phyloP scores from a whole-genome alignment of 2,329 filamentous ascomycete genomes.

The Penicillium aurantiogriseum region DNA sequence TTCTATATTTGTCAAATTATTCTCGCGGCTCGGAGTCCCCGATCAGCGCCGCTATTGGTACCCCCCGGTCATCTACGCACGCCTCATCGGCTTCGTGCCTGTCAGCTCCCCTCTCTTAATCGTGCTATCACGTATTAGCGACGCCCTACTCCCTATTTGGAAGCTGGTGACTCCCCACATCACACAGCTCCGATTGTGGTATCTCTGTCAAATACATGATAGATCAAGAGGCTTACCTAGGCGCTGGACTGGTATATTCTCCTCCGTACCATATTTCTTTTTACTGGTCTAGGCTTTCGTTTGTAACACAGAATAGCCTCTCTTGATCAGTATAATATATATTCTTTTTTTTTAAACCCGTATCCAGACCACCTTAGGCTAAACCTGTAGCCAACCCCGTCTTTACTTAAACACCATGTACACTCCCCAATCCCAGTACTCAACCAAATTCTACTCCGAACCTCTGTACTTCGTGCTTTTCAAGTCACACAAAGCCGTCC shows the following conservation, averaged over 20 bases:
- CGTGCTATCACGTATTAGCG: slow-evolving; percentile 7
- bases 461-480: background rate
- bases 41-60: slow-evolving; percentile 29
- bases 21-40: slow-evolving; percentile 13
- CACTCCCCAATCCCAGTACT: background rate
- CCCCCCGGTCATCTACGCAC: slow-evolving; percentile 15
- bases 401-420: background rate
- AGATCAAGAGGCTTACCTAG: background rate
- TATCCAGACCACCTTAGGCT: background rate
- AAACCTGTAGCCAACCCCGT: background rate
- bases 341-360: too few relatives aligned
- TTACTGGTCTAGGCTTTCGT: background rate
- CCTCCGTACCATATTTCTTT: background rate
- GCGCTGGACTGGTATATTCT: background rate
- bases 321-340: background rate
- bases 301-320: background rate
- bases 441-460: background rate
- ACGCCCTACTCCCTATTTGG: slow-evolving; percentile 2
- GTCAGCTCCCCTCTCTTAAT: slow-evolving; percentile 13
- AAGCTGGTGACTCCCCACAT: slow-evolving; percentile 1
- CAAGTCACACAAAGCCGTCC: background rate
- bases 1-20: slow-evolving; percentile 17
- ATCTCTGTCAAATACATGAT: background rate
- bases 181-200: slow-evolving; percentile 3
- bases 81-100: slow-evolving; percentile 20